phyloP scores from a whole-genome alignment of 1,284 basidiomycete genomes.

The Wallemia mellicola region DNA sequence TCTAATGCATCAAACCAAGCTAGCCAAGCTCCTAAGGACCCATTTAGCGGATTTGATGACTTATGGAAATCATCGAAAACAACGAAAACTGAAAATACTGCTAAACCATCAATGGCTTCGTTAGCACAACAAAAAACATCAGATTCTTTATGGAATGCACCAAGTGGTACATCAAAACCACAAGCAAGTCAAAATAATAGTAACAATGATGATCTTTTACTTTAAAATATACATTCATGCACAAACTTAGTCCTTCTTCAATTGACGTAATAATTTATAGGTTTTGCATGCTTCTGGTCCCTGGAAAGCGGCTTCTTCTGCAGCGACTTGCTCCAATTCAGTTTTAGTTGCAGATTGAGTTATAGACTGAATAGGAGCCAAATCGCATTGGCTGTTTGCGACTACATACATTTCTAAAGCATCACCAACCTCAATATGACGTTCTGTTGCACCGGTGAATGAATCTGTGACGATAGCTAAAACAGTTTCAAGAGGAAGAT shows the following conservation, averaged over 20 bases:
- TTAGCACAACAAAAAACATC: conserved; percentile 2
- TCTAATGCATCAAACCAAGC: neutral
- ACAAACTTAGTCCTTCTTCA: neutral
- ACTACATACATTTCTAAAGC: conserved; percentile 70
- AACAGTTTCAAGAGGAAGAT: conserved; percentile 49
- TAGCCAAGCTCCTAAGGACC: conserved; percentile 2
- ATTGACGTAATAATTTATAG: neutral
- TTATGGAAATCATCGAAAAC: conserved; percentile 63
- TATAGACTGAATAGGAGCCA: neutral
- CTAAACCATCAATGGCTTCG: neutral
- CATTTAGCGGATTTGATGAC: conserved; percentile 39
- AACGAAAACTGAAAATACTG: conserved; percentile 9
- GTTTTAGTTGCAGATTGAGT: neutral
- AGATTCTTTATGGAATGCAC: neutral
- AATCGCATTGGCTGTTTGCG: neutral
- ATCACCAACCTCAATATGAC: conserved; percentile 91
- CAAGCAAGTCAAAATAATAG: too few relatives aligned
- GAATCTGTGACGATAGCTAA: conserved; percentile 68
- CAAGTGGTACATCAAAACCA: neutral
- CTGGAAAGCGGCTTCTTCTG: neutral
- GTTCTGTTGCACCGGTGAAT: conserved; percentile 72
- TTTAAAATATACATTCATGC: neutral
- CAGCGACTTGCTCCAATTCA: neutral
- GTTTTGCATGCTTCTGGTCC: neutral
- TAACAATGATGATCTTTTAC: neutral